phyloP scores from a whole-genome alignment of 495 filamentous ascomycete genomes.

The Aspergillus cristatus region DNA sequence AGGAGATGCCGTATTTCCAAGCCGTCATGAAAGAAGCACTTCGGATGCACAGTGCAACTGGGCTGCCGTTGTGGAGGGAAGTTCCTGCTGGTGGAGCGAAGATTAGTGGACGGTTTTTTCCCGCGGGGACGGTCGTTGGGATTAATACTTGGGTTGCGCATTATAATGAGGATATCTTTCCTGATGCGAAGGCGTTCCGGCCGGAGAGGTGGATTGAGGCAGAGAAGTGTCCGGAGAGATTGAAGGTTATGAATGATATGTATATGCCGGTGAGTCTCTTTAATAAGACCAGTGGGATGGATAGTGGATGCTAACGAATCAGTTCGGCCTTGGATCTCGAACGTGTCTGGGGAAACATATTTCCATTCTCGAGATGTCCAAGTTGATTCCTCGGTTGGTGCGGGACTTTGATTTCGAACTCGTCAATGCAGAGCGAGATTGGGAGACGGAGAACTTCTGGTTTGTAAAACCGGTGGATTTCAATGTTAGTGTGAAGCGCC shows the following conservation, averaged over 20 bases:
- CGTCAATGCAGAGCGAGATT: constrained; percentile 17
- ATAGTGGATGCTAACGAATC: not conserved
- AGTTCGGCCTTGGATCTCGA: constrained; percentile 40
- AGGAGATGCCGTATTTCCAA: constrained; percentile 40
- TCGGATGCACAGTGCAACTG: constrained; percentile 30
- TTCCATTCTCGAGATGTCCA: constrained; percentile 37
- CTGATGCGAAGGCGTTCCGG: constrained; percentile 20
- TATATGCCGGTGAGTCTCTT: constrained; percentile 28
- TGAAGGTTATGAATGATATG: constrained; percentile 34
- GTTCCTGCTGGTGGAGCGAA: constrained; percentile 33
- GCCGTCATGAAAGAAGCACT: constrained; percentile 40
- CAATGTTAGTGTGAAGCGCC: constrained; percentile 12
- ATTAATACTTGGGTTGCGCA: constrained; percentile 46
- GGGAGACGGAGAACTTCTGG: constrained; percentile 37
- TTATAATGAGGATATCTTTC: constrained; percentile 38
- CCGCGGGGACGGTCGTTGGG: constrained; percentile 40
- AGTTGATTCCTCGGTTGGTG: constrained; percentile 38
- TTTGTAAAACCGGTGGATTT: constrained; percentile 39
- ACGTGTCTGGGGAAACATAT: constrained; percentile 42
- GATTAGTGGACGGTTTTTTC: constrained; percentile 28
- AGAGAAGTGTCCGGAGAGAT: constrained; percentile 16
- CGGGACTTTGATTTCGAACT: constrained; percentile 32
- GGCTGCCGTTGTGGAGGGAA: constrained; percentile 28
- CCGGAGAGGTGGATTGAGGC: constrained; percentile 33
- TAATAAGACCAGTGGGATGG: too few relatives aligned